Evolutionary conservation across 768 basidiomycete genomes (phyloP), one percentile per base, ranked within the genome.

Genomic region (Rhizopogon sp.): DNA sequence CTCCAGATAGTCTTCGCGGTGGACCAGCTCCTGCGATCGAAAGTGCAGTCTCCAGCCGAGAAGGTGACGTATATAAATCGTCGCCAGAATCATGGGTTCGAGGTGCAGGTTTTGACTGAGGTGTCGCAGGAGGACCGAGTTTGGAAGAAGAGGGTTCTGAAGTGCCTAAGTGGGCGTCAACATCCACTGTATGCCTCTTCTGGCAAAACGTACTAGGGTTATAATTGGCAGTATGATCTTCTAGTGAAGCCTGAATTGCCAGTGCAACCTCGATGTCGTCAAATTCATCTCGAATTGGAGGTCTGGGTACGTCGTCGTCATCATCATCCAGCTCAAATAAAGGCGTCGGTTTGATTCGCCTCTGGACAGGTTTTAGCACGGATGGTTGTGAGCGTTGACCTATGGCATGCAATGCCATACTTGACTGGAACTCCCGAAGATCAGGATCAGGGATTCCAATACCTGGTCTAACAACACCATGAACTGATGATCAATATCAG

Each of bases 211-310:
- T 29, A 47, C 51, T 29, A 28, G 42, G 22, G 13, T 20, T 41
- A 33, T 29, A n/a, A 31, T 52, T 56, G 22, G 40, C 25, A 41
- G 33, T 9, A 20, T 42, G 44, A 8, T 56, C 68, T 35, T 82
- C 80, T 11, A 86, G 66, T 13, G 87, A 89, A 51, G 80, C 77
- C 58, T 84, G 79, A 14, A 89, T 74, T 2, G 84, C 88, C n/a
- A 76, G 61, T 6, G 80, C 78, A 39, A 90, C 87, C 14, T 81
- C 78, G 11, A 80, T 76, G 14, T 74, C 71, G 6, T 65, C 63
- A 33, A 71, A 70, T 10, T 65, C 62, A 9, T 62, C 51, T 39
- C 58, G 46, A 39, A 61, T 52, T 22, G 52, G 59, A 35, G 60
- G 55, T 22, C 44, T 66, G 52, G 60, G 56, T 16, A 66, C 35